phyloP scores from a whole-genome alignment of 768 basidiomycete genomes.

The Filobasidium floriforme region DNA sequence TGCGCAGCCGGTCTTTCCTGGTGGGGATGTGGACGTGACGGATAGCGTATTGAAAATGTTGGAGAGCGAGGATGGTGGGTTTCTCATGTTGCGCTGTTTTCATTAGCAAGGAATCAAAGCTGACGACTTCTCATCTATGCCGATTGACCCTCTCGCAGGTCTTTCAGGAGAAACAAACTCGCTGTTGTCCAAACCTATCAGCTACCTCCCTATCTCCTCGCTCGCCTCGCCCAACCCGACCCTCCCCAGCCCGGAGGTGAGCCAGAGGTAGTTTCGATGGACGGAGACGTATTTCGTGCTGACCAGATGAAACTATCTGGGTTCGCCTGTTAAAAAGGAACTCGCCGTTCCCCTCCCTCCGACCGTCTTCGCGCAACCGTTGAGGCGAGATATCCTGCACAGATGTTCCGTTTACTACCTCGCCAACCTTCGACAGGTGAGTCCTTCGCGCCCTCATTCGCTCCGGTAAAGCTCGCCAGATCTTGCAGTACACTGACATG shows the following conservation, averaged over 20 bases:
- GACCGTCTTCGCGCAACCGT: slow-evolving; percentile 72
- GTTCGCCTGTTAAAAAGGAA: slow-evolving; percentile 19
- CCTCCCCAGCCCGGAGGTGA: slow-evolving; percentile 29
- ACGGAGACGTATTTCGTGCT: too few relatives aligned
- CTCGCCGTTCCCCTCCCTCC: slow-evolving; percentile 46
- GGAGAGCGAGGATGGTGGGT: slow-evolving; percentile 49
- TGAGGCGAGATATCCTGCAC: slow-evolving; percentile 86
- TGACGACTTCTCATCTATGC: too few relatives aligned
- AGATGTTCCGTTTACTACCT: slow-evolving; percentile 81
- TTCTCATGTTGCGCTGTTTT: neutral
- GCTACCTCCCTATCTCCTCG: slow-evolving; percentile 37
- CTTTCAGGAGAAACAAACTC: slow-evolving; percentile 10
- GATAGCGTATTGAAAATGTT: slow-evolving; percentile 52
- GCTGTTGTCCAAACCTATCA: neutral
- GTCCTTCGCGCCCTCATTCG: neutral
- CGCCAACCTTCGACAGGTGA: slow-evolving; percentile 67
- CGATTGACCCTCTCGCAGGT: too few relatives aligned
- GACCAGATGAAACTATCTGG: too few relatives aligned
- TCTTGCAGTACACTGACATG: too few relatives aligned
- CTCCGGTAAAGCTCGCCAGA: slow-evolving; percentile 3
- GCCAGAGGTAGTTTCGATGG: slow-evolving; percentile 17
- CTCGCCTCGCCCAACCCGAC: slow-evolving; percentile 35
- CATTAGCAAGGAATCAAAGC: neutral
- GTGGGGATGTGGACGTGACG: slow-evolving; percentile 46
- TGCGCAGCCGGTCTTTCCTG: slow-evolving; percentile 9